These are phyloP conservation scores for Naganishia cerealis DNA, from an alignment of 1,284 basidiomycete genomes.

Conservation along the genomic window DNA sequence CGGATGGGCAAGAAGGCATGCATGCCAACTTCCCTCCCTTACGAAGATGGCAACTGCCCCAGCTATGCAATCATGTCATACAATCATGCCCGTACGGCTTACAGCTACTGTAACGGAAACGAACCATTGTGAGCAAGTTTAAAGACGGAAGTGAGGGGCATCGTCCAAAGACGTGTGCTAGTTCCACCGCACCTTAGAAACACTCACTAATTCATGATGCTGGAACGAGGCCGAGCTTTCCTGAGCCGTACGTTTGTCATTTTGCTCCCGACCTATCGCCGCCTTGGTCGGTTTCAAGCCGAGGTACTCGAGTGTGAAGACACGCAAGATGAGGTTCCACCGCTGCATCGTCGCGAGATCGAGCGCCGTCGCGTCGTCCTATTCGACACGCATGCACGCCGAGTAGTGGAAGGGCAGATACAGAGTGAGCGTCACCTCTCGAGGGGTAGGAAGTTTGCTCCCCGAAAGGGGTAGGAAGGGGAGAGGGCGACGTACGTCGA, in stretches of 20 bases:
- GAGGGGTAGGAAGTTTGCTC: too few relatives aligned
- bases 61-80: neutral
- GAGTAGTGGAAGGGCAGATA: neutral
- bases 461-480: neutral
- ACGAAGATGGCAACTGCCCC: too few relatives aligned
- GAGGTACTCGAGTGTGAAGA: slow-evolving; percentile 89
- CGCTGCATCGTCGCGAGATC: slow-evolving; percentile 80
- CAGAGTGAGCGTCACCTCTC: neutral
- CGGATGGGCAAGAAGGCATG: too few relatives aligned
- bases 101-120: slow-evolving; percentile 26
- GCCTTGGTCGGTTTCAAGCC: slow-evolving; percentile 56
- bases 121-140: neutral
- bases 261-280: neutral
- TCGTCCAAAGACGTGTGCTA: neutral
- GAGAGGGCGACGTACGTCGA: slow-evolving; percentile 60
- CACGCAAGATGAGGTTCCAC: slow-evolving; percentile 84
- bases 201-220: slow-evolving; percentile 34
- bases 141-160: neutral
- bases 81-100: neutral
- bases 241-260: neutral
- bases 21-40: neutral
- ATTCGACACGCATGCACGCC: slow-evolving; percentile 4
- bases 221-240: neutral
- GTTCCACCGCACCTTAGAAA: neutral
- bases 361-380: slow-evolving; percentile 86